Evolutionary conservation across 2,329 filamentous ascomycete genomes (phyloP).

Genomic region (Colletotrichum siamense): DNA sequence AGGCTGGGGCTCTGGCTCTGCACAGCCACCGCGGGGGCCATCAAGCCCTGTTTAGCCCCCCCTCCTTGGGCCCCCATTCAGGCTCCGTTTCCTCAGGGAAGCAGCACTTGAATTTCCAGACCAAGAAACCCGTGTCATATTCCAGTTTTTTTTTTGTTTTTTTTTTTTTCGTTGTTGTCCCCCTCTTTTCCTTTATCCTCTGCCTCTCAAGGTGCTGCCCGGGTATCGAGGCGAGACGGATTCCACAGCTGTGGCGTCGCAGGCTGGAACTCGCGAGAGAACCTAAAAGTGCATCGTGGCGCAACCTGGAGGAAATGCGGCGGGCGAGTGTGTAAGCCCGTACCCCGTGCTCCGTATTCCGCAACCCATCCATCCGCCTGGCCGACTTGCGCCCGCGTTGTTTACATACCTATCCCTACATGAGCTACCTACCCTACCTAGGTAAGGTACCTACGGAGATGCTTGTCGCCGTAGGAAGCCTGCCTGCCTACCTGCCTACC

Average conservation of each 20-base stretch:
- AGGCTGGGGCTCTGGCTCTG: slow-evolving; percentile 7
- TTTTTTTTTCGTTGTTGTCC: background rate
- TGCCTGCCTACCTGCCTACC: no score
- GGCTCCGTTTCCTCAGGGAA: slow-evolving; percentile 12
- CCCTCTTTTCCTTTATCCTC: background rate
- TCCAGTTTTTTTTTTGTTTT: background rate
- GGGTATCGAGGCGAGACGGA: background rate
- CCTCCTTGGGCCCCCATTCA: slow-evolving; percentile 5
- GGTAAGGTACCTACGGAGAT: background rate
- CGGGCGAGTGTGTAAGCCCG: background rate
- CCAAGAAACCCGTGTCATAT: background rate
- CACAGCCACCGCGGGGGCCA: slow-evolving; percentile 22
- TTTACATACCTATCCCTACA: background rate
- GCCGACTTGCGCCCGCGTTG: background rate
- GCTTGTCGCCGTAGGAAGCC: background rate
- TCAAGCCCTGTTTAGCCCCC: background rate
- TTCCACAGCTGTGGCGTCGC: background rate
- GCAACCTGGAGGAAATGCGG: background rate
- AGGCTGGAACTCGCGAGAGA: background rate
- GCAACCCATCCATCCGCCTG: background rate
- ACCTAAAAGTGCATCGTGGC: slow-evolving; percentile 9
- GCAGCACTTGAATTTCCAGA: background rate
- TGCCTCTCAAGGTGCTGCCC: background rate
- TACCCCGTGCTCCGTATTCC: background rate
- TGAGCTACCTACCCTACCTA: background rate